These are phyloP conservation scores for Globisporangium sylvaticum DNA, from an alignment of 352 stramenopile genomes.

Conservation along the genomic window DNA sequence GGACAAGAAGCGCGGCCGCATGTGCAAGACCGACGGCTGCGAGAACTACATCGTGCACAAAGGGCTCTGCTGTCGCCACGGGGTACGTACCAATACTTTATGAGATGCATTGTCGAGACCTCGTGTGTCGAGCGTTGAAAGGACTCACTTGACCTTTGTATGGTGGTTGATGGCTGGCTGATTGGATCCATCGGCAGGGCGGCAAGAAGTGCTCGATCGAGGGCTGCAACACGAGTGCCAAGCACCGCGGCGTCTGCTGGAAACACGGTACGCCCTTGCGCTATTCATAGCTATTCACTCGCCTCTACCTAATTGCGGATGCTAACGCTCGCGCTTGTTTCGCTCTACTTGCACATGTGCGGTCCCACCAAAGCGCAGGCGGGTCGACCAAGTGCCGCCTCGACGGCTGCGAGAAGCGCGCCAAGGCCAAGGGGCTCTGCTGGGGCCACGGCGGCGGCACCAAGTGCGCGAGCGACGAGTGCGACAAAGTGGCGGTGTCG, in stretches of 20 bases:
- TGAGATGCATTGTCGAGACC: not conserved
- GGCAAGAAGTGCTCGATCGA: conserved; percentile 40
- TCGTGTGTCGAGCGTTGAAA: not conserved
- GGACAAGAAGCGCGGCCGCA: conserved; percentile 18
- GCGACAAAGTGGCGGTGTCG: conserved; percentile 17
- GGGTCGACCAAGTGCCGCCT: conserved; percentile 18
- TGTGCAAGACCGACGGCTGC: conserved; percentile 19
- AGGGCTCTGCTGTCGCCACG: conserved; percentile 22
- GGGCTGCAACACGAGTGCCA: conserved; percentile 37
- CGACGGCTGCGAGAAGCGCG: conserved; percentile 16
- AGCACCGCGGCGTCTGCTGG: conserved; percentile 45
- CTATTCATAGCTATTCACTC: not conserved
- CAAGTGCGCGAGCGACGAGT: conserved; percentile 15
- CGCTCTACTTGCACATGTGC: not conserved
- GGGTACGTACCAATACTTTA: conserved; percentile 11
- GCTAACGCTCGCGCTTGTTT: not conserved
- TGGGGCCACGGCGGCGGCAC: conserved; percentile 20
- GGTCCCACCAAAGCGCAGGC: not conserved
- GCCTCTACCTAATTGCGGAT: not conserved
- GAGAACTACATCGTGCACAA: conserved; percentile 25
- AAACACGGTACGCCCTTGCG: conserved; percentile 28
- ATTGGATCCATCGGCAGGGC: conserved; percentile 19
- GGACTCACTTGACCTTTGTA: conserved; percentile 4
- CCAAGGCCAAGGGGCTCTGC: conserved; percentile 21
- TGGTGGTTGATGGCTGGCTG: too few species aligned